Base-by-base conservation (phyloP, 164 flowering plant species). In the Vitis rupestris region DNA sequence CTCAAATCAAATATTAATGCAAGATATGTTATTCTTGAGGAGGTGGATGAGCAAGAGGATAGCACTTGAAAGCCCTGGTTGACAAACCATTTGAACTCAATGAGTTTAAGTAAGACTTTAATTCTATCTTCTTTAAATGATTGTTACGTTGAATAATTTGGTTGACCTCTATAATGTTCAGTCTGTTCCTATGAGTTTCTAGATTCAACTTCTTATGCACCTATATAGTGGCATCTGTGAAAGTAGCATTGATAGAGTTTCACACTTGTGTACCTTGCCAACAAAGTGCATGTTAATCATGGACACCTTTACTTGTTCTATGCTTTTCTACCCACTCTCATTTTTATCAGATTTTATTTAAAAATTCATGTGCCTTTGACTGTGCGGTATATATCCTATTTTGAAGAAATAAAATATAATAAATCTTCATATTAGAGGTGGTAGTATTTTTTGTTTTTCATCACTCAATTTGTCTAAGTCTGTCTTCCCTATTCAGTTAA, bases 11-110 rank as follows among this genome's bases (percentile, higher is more conserved):
- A 72, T 77, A 79, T 50, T 47, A 74, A 83, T 67, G 85, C 88
- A 51, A 92, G 83, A 71, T 94, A 94, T 84, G 97, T 85, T 59
- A 92, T 94, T 75, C 94, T 94, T 49, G 97, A 91, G 66, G 92
- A 89, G 82, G 77, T 80, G 84, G 94, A 94, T 56, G 97, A 87
- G 69, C 86, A 79, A 67, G 90, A 82, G 23, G 86, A 79, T 61
- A 74, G 74, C 12, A 61, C 61, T 56, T 86, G 82, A 81, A 50
- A 54, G 12, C 57, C 65, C 2, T 29, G 29, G 66, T 66, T 29
- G 51, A 15, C 50, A 47, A 10, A 44, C 57, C 30, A 56, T n/a
- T 10, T 61, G 63, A 61, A 30, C 19, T 19, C 44, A n/a, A 47
- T 57, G 7, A 67, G 57, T 48, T 19, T 19, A 48, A 56, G 70